Base-by-base conservation (phyloP, 345 rosid species). In the Pugionium dolabratum region DNA sequence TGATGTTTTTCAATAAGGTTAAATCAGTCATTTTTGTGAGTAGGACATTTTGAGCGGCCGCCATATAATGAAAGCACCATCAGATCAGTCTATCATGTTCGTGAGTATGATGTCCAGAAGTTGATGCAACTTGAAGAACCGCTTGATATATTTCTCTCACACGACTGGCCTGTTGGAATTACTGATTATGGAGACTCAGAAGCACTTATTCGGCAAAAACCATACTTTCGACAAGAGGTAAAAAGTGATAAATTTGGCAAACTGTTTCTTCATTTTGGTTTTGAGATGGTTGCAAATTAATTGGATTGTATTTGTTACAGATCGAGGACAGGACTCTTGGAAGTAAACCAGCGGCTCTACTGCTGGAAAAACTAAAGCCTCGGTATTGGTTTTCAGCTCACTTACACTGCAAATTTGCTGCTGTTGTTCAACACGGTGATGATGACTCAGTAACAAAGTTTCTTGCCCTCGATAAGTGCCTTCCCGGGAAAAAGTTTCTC, bases 371-470 rank as follows among this genome's bases (percentile, higher is more conserved):
- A 66, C 72, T 90, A 55, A 94, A 80, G 71, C 96, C 96, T 9
- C 60, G 66, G 48, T 86, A 84, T 76, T 94, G 97, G 99, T 94
- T 94, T 79, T 86, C 99, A 8, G 97, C 95, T 79, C 96, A 94
- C 69, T 79, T 94, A 39, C 97, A 88, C 78, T 94, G 96, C 78
- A 84, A 90, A 75, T 90, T 94, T 72, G 74, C 91, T 54, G 96
- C 97, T 74, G 74, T 85, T 71, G 89, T 94, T 78, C 86, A 86
- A 66, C 99, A 90, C 62, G 86, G 87, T 5, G 79, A 79, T 36
- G 82, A 77, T 70, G 96, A 91, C n/a, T 75, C 82, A 4, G 55
- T 84, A 39, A 90, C 97, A 4, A 94, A 84, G 59, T 94, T 94
- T 79, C 91, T 94, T 42, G 97, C 99, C 33, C 90, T 90, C 4